A percentile compares a stretch with the other conserved stretches of the same genome.
Conservation (phyloP, 2,329 filamentous ascomycete species). For the Pseudogymnoascus sp. region DNA sequence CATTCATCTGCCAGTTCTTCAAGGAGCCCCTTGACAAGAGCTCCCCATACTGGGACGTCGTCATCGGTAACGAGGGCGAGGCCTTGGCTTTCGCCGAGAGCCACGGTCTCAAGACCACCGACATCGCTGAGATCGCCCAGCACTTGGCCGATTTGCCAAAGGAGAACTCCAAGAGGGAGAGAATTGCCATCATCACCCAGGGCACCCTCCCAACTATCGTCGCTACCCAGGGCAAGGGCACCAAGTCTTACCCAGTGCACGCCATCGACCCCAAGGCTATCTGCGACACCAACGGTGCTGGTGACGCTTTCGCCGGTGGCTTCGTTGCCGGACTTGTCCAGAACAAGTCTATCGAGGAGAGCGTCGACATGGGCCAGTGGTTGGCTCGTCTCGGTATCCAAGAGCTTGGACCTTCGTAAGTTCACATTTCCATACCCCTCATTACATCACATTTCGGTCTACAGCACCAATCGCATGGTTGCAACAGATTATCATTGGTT, state of each 20-base stretch:
- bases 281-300: conserved; percentile 93
- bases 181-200: conserved; percentile 88
- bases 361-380: conserved; percentile 93
- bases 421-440: conserved; percentile 26
- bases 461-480: neutral
- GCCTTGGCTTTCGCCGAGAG: conserved; percentile 79
- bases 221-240: conserved; percentile 63
- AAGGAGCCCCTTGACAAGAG: conserved; percentile 86
- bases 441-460: neutral
- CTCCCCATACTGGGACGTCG: conserved; percentile 87
- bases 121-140: conserved; percentile 79
- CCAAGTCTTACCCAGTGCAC: conserved; percentile 73
- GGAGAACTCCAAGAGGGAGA: conserved; percentile 77
- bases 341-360: conserved; percentile 69
- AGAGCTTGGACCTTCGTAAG: conserved; percentile 92
- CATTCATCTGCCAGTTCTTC: conserved; percentile 97
- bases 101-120: conserved; percentile 66
- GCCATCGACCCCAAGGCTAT: conserved; percentile 71
- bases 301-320: conserved; percentile 93
- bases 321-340: conserved; percentile 84
- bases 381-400: conserved; percentile 88
- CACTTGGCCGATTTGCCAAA: conserved; percentile 83
- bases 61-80: conserved; percentile 96
- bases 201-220: conserved; percentile 87
- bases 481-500: conserved; percentile 7